Evolutionary conservation across 116 monocot genomes (phyloP).

Genomic region (Cymodocea nodosa): DNA sequence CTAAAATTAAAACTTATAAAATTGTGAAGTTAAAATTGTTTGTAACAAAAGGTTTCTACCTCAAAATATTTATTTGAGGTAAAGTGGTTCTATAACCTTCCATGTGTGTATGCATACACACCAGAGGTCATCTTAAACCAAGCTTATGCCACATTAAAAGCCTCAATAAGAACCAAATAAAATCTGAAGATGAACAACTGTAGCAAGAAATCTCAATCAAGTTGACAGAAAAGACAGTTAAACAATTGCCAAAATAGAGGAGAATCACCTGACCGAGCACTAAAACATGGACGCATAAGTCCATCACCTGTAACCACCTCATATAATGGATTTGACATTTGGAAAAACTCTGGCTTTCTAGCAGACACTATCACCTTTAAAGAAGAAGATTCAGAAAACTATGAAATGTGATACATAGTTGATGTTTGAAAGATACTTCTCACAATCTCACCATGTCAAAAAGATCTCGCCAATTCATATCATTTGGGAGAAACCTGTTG

Average conservation of each 20-base stretch:
- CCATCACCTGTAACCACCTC: conserved; percentile 88
- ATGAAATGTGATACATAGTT: background rate
- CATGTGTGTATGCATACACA: too few relatives aligned
- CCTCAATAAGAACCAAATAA: background rate
- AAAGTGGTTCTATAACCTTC: too few relatives aligned
- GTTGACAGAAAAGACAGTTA: background rate
- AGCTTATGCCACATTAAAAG: too few relatives aligned
- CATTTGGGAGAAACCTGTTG: conserved; percentile 91
- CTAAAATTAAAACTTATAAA: too few relatives aligned
- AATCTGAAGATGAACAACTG: background rate
- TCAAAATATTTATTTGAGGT: too few relatives aligned
- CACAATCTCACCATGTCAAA: conserved; percentile 95
- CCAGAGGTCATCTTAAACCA: too few relatives aligned
- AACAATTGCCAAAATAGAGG: background rate
- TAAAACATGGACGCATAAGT: conserved; percentile 88
- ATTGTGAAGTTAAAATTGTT: too few relatives aligned
- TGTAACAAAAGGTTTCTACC: too few relatives aligned
- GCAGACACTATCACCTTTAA: conserved; percentile 90
- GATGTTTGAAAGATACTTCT: conserved; percentile 3
- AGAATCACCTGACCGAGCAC: conserved; percentile 56
- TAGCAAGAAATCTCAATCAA: background rate
- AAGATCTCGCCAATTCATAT: conserved; percentile 89
- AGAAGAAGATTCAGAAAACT: background rate
- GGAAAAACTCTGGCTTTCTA: conserved; percentile 97
- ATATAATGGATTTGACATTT: conserved; percentile 83